Evolutionary conservation across 192 early-diverging fungal species (phyloP).

Genomic region (Linnemannia zychae): DNA sequence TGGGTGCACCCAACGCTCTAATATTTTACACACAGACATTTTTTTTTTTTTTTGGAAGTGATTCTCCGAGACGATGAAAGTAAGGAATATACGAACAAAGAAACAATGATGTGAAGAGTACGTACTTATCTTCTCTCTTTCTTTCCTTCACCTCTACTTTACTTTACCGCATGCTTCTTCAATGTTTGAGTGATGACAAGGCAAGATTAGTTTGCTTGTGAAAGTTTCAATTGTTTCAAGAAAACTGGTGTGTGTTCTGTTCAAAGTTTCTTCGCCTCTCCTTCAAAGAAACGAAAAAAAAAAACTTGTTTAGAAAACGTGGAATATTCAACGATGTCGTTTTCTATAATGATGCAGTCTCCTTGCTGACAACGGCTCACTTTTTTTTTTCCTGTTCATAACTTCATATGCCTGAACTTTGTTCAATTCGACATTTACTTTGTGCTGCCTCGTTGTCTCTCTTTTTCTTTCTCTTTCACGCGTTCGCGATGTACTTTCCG

Average conservation of each 20-base stretch:
- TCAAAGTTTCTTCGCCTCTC: too few relatives aligned
- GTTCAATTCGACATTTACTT: not conserved
- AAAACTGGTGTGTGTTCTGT: too few relatives aligned
- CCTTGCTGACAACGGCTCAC: not conserved
- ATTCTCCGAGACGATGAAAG: not conserved
- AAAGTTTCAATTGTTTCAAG: not conserved
- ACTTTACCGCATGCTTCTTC: not conserved
- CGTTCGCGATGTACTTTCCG: not conserved
- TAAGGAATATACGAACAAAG: not conserved
- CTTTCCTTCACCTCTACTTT: not conserved
- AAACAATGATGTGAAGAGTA: not conserved
- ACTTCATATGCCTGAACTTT: not conserved
- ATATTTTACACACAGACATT: not conserved
- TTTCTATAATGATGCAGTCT: not conserved
- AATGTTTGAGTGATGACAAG: not conserved
- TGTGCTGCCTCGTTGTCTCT: too few relatives aligned
- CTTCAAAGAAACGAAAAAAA: not conserved
- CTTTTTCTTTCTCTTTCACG: not conserved
- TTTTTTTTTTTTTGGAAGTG: not conserved
- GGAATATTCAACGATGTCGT: not conserved
- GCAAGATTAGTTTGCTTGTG: not conserved
- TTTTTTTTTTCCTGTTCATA: not conserved
- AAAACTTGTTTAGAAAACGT: not conserved
- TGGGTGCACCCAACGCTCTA: not conserved
- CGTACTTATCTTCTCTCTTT: not conserved